phyloP scores from a whole-genome alignment of 148 eudicot species.

The Silene uniflora region DNA sequence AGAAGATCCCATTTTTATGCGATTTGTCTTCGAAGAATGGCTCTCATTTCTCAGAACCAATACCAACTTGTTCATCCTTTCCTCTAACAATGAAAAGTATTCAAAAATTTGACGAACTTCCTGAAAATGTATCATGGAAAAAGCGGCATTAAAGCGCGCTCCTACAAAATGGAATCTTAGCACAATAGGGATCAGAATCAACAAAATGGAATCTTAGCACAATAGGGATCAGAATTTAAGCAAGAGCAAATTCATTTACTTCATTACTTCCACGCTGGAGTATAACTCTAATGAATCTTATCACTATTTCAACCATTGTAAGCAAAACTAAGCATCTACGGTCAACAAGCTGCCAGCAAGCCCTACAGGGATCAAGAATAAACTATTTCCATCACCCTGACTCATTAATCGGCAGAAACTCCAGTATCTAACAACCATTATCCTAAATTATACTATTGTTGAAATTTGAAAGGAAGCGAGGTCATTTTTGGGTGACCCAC shows the following conservation, averaged over 20 bases:
- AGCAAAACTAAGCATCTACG: background rate
- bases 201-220: conserved; percentile 4
- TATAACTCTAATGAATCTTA: background rate
- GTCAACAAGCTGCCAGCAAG: background rate
- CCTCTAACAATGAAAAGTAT: background rate
- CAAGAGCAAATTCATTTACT: background rate
- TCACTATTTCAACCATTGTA: background rate
- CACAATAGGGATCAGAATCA: conserved; percentile 10
- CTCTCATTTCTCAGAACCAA: background rate
- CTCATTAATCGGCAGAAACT: background rate
- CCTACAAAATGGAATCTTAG: background rate
- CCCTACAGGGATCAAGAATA: background rate
- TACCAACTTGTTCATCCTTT: background rate
- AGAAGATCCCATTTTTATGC: conserved; percentile 28
- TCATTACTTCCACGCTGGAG: conserved; percentile 1
- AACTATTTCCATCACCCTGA: background rate
- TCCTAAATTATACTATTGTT: background rate
- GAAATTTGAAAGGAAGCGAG: background rate
- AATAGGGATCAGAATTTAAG: background rate
- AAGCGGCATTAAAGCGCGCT: background rate
- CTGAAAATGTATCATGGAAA: background rate
- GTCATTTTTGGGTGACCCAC: background rate
- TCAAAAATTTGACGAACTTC: conserved; percentile 4
- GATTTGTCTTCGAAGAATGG: conserved; percentile 1
- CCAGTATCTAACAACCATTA: background rate